A percentile compares a stretch with the other conserved stretches of the same genome.
These are phyloP conservation scores for Cyberlindnera maclurae DNA, from an alignment of 805 yeast genomes.

Conservation along the genomic window DNA sequence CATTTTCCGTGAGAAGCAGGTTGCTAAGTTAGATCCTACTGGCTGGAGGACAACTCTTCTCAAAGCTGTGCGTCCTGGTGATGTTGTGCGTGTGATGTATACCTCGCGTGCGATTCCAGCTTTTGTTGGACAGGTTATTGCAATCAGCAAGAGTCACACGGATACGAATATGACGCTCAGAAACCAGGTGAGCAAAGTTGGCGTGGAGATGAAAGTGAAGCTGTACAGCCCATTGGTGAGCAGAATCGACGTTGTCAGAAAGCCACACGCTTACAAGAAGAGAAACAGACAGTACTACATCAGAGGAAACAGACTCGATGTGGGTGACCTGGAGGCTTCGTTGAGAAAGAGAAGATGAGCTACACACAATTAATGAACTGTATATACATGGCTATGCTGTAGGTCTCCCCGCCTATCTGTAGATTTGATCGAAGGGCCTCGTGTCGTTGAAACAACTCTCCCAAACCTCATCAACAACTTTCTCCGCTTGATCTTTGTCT, in stretches of 20 bases:
- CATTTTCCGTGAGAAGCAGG: slow-evolving; percentile 31
- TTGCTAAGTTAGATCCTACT: slow-evolving; percentile 55
- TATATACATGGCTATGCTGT: not conserved
- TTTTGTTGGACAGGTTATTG: slow-evolving; percentile 73
- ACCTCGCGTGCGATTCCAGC: slow-evolving; percentile 47
- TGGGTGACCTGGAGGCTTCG: slow-evolving; percentile 54
- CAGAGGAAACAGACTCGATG: slow-evolving; percentile 72
- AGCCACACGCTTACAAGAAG: slow-evolving; percentile 63
- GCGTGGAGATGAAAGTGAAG: slow-evolving; percentile 79
- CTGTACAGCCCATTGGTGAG: slow-evolving; percentile 73
- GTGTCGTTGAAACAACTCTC: slow-evolving; percentile 91
- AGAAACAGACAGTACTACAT: slow-evolving; percentile 89
- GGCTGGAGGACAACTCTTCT: slow-evolving; percentile 60
- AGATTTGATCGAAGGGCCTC: slow-evolving; percentile 90
- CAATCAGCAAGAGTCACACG: slow-evolving; percentile 62
- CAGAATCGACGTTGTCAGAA: slow-evolving; percentile 69
- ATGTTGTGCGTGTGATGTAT: slow-evolving; percentile 69
- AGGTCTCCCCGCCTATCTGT: slow-evolving; percentile 28
- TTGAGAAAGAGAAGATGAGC: slow-evolving; percentile 24
- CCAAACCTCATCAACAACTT: slow-evolving; percentile 83
- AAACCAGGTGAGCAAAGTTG: slow-evolving; percentile 74
- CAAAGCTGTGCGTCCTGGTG: slow-evolving; percentile 64
- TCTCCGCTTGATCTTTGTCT: slow-evolving; percentile 63
- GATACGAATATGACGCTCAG: slow-evolving; percentile 76
- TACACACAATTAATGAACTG: not conserved